Evolutionary conservation across 306 rosid genomes (phyloP), one percentile per base, ranked within the genome.

Genomic region (Prunus dulcis): DNA sequence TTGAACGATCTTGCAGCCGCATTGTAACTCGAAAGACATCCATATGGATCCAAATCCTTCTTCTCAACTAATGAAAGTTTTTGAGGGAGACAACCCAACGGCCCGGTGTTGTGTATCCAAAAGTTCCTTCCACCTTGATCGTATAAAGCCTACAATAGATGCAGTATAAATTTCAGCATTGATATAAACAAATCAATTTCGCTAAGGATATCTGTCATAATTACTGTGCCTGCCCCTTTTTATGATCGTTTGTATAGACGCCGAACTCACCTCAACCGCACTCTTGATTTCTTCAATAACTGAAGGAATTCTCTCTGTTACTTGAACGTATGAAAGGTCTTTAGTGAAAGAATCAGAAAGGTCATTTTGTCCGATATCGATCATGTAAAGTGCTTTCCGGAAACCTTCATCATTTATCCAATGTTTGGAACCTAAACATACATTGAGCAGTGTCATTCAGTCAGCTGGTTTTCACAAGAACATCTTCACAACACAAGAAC

Each of bases 71-170:
- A n/a, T 12, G 93, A 66, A 10, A 95, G 85, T 66, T 90, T 69
- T 28, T 92, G 96, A 78, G 98, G 98, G 55, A 95, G 94, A 82
- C 98, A 95, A 30, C 97, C 98, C 53, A 90, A 74, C 6, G 98
- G 98, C 23, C 98, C 98, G 1, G 97, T 92, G 80, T 92, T 95
- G 84, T 95, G 98, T 67, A 95, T 53, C 97, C 98, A 95, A 80
- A 95, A 95, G 57, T 95, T 95, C 83, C 98, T 86, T 63, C 91
- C 98, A 45, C 98, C 98, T 75, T 82, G 77, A 49, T 88, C 85
- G 64, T 95, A 87, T 72, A 95, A 76, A 63, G 71, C 69, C 98
- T 95, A 83, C 79, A 86, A 25, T 63, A 64, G 34, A 62, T 61
- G 55, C 7, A 7, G 18, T 23, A 53, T 25, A 38, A 45, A 53